These are phyloP conservation scores for Sporothrix luriei DNA, from an alignment of 2,329 filamentous ascomycete genomes.

Conservation along the genomic window DNA sequence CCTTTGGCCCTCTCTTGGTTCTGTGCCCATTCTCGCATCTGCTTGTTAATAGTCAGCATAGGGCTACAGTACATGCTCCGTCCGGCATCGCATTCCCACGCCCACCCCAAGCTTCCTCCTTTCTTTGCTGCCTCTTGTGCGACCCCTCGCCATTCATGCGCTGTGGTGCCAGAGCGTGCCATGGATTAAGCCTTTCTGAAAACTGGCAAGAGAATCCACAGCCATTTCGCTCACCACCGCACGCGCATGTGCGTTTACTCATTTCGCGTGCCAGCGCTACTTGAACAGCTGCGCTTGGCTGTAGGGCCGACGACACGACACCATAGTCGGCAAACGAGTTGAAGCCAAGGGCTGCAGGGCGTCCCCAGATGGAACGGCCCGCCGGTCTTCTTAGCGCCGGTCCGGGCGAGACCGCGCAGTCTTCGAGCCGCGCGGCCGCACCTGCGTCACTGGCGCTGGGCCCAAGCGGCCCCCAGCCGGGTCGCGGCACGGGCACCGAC, in stretches of 20 bases:
- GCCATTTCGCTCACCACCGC: neutral
- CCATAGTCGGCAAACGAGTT: neutral
- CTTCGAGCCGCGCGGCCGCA: neutral
- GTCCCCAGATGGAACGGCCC: neutral
- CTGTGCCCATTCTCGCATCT: neutral
- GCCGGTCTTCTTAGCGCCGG: constrained; percentile 14
- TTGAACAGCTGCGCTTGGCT: constrained; percentile 7
- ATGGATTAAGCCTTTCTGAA: constrained; percentile 14
- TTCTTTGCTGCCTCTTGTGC: neutral
- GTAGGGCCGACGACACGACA: neutral
- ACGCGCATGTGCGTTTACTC: neutral
- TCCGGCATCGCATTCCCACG: constrained; percentile 1
- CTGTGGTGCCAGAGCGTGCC: neutral
- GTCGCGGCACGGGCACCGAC: neutral
- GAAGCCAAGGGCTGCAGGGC: neutral
- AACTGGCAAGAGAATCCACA: neutral
- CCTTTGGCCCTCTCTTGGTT: neutral
- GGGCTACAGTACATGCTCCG: neutral
- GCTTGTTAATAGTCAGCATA: neutral
- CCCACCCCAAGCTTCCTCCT: constrained; percentile 4
- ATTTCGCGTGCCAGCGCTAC: neutral
- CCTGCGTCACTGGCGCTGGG: neutral
- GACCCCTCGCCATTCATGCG: neutral
- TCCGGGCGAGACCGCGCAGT: neutral
- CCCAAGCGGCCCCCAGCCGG: neutral